Conservation (phyloP, 139 green algal species). For the Chloropicon primus region DNA sequence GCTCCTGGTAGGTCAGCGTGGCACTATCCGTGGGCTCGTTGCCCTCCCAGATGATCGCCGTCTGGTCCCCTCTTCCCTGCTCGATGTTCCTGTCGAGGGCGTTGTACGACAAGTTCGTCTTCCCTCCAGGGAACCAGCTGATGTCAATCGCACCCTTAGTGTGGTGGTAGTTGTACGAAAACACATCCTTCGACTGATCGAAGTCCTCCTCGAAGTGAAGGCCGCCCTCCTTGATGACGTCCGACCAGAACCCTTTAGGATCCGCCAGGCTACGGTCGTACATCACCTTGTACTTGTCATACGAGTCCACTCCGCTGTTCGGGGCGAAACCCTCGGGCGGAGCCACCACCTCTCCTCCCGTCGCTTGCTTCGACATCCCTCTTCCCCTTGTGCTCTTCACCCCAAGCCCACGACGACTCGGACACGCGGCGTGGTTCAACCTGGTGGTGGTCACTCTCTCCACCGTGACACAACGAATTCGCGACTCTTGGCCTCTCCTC, state of each 20-base stretch:
- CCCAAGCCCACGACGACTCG: no score
- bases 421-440: no score
- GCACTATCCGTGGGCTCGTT: constrained; percentile 52
- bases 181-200: background rate
- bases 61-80: constrained; percentile 35
- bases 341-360: background rate
- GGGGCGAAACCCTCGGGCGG: background rate
- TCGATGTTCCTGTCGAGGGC: background rate
- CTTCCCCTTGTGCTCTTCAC: background rate
- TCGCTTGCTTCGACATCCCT: background rate
- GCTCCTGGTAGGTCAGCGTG: constrained; percentile 60
- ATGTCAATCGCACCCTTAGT: background rate
- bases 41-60: constrained; percentile 61
- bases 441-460: no score
- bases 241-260: background rate
- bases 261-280: background rate
- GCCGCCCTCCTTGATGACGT: background rate
- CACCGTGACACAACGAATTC: no score
- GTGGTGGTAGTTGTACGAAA: background rate
- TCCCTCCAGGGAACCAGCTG: background rate
- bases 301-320: background rate
- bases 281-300: background rate
- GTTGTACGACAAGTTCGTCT: background rate
- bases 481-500: no score
- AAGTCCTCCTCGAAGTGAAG: background rate